phyloP scores from a whole-genome alignment of 495 filamentous ascomycete genomes.

The Penicillium antarcticum region DNA sequence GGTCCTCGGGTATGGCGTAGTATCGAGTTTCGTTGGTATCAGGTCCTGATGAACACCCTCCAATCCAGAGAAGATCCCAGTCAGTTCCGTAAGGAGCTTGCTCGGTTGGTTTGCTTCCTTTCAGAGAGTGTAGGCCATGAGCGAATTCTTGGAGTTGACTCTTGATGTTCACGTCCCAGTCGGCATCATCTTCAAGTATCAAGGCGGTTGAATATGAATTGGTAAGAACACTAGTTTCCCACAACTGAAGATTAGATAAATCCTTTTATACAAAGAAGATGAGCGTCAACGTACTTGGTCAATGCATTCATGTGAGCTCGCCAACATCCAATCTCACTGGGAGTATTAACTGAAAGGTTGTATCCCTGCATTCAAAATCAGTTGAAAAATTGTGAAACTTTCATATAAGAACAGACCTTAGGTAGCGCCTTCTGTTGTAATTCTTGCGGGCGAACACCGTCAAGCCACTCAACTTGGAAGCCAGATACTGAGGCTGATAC shows the following conservation, averaged over 20 bases:
- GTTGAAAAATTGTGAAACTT: background rate
- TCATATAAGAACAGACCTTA: conserved; percentile 3
- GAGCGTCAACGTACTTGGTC: conserved; percentile 14
- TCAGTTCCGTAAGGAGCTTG: conserved; percentile 51
- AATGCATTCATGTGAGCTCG: conserved; percentile 39
- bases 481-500: conserved; percentile 50
- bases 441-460: conserved; percentile 35
- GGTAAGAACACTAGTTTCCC: conserved; percentile 31
- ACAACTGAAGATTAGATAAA: background rate
- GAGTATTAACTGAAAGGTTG: conserved; percentile 1
- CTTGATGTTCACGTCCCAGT: conserved; percentile 54
- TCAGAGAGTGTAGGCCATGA: conserved; percentile 22
- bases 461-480: conserved; percentile 52
- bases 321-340: conserved; percentile 28
- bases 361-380: conserved; percentile 5
- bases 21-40: conserved; percentile 19
- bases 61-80: conserved; percentile 58
- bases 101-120: conserved; percentile 27
- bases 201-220: conserved; percentile 46
- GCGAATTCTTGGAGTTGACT: conserved; percentile 50
- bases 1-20: conserved; percentile 32
- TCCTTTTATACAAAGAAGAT: background rate
- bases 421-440: conserved; percentile 24
- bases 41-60: conserved; percentile 41
- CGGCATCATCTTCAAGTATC: conserved; percentile 56